Conservation (phyloP, 179 eudicot genomes). For the Sideroxylon spinosum region DNA sequence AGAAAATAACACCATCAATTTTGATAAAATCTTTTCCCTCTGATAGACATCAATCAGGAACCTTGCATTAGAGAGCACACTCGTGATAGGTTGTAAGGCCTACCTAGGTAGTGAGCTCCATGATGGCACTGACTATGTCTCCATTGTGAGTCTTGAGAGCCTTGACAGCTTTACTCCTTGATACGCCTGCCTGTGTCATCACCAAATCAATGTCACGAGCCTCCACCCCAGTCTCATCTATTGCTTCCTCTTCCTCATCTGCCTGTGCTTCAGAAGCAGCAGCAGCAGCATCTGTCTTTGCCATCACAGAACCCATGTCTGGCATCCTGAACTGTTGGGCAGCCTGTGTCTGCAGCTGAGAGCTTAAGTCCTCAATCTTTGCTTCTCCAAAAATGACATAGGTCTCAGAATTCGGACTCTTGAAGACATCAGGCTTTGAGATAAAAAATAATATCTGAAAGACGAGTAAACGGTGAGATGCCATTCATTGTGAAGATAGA, state of each 20-base stretch:
- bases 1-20: conserved; percentile 10
- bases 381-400: conserved; percentile 85
- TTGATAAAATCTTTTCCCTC: neutral
- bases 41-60: neutral
- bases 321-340: conserved; percentile 89
- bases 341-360: conserved; percentile 85
- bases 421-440: conserved; percentile 82
- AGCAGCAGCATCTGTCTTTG: conserved; percentile 48
- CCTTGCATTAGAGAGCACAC: neutral
- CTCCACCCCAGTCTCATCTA: conserved; percentile 77
- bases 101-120: conserved; percentile 70
- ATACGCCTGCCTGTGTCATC: conserved; percentile 84
- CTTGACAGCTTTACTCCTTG: conserved; percentile 68
- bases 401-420: conserved; percentile 83
- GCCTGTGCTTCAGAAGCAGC: conserved; percentile 36
- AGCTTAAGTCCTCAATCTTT: conserved; percentile 86
- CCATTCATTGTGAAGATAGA: neutral
- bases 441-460: conserved; percentile 69
- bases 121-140: conserved; percentile 81
- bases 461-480: neutral
- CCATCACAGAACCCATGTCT: conserved; percentile 53
- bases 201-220: conserved; percentile 78
- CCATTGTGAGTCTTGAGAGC: conserved; percentile 69
- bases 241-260: conserved; percentile 73
- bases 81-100: neutral